A percentile compares a stretch with the other conserved stretches of the same genome.
Evolutionary conservation across 2,329 filamentous ascomycete species (phyloP).

Genomic region (Fusarium nelsonii): DNA sequence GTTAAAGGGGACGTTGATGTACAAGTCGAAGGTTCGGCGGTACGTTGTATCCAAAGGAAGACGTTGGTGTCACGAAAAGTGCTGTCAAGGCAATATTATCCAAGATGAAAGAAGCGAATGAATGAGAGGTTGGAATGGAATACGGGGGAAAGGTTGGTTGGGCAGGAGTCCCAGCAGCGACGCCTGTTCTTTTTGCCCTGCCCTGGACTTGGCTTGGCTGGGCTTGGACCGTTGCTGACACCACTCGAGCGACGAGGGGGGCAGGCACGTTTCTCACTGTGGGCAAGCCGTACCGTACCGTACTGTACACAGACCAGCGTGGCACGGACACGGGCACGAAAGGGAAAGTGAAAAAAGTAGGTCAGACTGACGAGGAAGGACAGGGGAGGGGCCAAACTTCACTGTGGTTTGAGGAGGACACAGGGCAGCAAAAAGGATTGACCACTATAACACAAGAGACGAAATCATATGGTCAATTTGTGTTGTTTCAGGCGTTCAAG

Average conservation of each 20-base stretch:
- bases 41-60: not conserved
- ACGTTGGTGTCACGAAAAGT: not conserved
- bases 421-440: not conserved
- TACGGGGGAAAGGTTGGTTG: conserved; percentile 30
- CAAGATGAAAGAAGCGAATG: conserved; percentile 11
- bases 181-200: conserved; percentile 38
- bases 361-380: conserved; percentile 22
- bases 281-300: not conserved
- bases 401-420: conserved; percentile 28
- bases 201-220: conserved; percentile 21
- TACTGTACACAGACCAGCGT: conserved; percentile 1
- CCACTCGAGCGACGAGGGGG: conserved; percentile 16
- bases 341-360: conserved; percentile 9
- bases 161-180: conserved; percentile 29
- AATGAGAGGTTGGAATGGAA: conserved; percentile 23
- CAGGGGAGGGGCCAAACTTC: conserved; percentile 11
- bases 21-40: conserved; percentile 1
- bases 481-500: not conserved
- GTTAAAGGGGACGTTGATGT: conserved; percentile 18
- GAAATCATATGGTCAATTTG: not conserved
- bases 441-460: not conserved
- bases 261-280: conserved; percentile 31
- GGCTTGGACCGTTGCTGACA: conserved; percentile 24
- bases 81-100: conserved; percentile 3
- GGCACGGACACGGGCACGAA: conserved; percentile 21